phyloP scores from a whole-genome alignment of 805 yeast genomes.

The Kluyveromyces starmeri region DNA sequence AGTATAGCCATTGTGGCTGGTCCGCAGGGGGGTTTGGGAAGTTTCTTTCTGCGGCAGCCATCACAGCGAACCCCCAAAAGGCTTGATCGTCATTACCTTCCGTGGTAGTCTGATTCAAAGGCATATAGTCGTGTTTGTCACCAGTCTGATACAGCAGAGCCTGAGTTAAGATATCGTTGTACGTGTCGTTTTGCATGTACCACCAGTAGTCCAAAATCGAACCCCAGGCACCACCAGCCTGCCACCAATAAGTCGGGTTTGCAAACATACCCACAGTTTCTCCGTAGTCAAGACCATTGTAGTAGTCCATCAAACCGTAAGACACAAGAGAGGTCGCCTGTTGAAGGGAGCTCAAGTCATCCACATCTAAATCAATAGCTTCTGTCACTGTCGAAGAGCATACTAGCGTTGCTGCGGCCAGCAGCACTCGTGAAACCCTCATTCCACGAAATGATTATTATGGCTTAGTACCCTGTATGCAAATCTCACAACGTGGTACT shows the following conservation, averaged over 20 bases:
- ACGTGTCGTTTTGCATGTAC: constrained; percentile 61
- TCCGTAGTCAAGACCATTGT: constrained; percentile 59
- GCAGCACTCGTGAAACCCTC: neutral
- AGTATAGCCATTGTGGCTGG: constrained; percentile 42
- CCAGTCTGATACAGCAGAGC: constrained; percentile 41
- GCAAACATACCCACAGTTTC: constrained; percentile 82
- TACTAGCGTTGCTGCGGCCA: neutral
- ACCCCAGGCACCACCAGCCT: constrained; percentile 74
- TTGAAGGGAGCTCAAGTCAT: constrained; percentile 25
- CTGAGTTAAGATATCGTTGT: constrained; percentile 43
- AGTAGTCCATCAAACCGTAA: constrained; percentile 73
- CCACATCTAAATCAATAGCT: constrained; percentile 23
- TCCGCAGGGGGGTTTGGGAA: constrained; percentile 40
- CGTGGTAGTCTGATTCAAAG: constrained; percentile 53
- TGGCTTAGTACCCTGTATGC: too few relatives aligned
- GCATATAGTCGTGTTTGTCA: constrained; percentile 44
- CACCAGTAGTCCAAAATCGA: constrained; percentile 63
- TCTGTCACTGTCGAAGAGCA: neutral
- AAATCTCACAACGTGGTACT: too few relatives aligned
- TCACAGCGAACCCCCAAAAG: constrained; percentile 56
- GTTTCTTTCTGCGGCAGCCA: constrained; percentile 54
- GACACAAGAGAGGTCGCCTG: constrained; percentile 54
- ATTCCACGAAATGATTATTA: too few relatives aligned
- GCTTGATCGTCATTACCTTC: constrained; percentile 73
- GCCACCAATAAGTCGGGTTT: constrained; percentile 95